Evolutionary conservation across 2,329 filamentous ascomycete species (phyloP), one percentile per base, ranked within the genome.

Genomic region (Aurifilum marmelostoma): DNA sequence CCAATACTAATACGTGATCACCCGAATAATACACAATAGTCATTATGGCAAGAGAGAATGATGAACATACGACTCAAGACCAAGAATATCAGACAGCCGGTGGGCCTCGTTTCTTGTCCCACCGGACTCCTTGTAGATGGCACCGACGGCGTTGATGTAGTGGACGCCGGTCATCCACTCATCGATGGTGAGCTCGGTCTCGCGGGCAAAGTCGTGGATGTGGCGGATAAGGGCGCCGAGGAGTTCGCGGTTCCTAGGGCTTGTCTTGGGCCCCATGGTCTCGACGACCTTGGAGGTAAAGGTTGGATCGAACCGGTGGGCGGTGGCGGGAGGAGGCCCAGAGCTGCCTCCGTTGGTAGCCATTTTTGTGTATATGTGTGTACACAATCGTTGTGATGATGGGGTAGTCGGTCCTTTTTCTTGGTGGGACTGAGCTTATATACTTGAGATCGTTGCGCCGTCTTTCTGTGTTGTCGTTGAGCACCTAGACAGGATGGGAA

Each of bases 181-280:
- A 69, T 88, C 87, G 27, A 83, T 81, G 29, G 86, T 89, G 63
- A 90, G 83, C 75, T 89, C 85, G 70, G 88, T 84, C 76, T 90
- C 88, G 60, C 88, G 84, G 58, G 85, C 84, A 76, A 89, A 89
- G 77, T 89, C 87, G 78, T 90, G 88, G 67, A 90, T 81, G 79
- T 89, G 87, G 52, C 79, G 80, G 77, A 89, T 87, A 71, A 89
- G 77, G 54, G 82, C 81, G 70, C 81, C 76, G 77, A 89, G 80
- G 75, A 90, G 81, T 71, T 85, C 81, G 71, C 84, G 82, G 73
- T 83, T 83, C 69, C 88, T 83, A 66, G 88, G 85, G 73, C 82
- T 80, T 24, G 86, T 85, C 72, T 87, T 85, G 72, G 87, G 86
- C 24, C 87, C 86, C 77, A 87, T 89, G 72, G 86, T 81, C 73